Base-by-base conservation (phyloP, 192 early-diverging fungal genomes). In the Backusella morwellensis region DNA sequence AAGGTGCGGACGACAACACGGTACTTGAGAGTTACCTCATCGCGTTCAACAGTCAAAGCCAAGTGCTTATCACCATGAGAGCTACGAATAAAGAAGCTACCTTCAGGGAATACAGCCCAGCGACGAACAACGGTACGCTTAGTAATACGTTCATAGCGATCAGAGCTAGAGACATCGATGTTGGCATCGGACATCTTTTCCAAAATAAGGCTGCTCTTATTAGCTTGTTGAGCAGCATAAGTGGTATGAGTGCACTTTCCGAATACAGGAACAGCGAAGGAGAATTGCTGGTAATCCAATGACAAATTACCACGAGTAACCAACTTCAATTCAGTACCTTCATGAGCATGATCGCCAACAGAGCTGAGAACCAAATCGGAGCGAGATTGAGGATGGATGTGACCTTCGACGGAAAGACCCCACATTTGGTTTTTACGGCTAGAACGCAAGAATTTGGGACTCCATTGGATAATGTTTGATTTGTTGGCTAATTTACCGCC, bases 51-150 rank as follows among this genome's bases (percentile, higher is more conserved):
- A n/a, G 80, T 81, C 38, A 81, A 68, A 35, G 73, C 75, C 6
- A 77, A 44, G 9, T 69, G 35, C n/a, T 77, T 72, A 29, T 38
- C 50, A 26, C 72, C 76, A 54, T 77, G 26, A 35, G 44, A 35
- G n/a, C 41, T 23, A n/a, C 75, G 71, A 47, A 81, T 59, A 75
- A 81, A 81, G 72, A 81, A 77, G 11, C 29, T 32, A 3, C 68
- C 72, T 23, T 81, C 73, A 34, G 80, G 80, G 80, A 81, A 81
- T 3, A 74, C 26, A 59, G 72, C 80, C 76, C 75, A 81, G 7
- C 80, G 75, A 35, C 80, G 80, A 21, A 74, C 67, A 34, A 77
- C 40, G 3, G 70, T 75, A 26, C 52, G 41, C 73, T 79, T 74
- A 29, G 38, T 70, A n/a, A 42, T 63, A 36, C 73, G 73, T 35